phyloP scores from a whole-genome alignment of 2,329 filamentous ascomycete genomes.

The Trichoderma pleuroti region DNA sequence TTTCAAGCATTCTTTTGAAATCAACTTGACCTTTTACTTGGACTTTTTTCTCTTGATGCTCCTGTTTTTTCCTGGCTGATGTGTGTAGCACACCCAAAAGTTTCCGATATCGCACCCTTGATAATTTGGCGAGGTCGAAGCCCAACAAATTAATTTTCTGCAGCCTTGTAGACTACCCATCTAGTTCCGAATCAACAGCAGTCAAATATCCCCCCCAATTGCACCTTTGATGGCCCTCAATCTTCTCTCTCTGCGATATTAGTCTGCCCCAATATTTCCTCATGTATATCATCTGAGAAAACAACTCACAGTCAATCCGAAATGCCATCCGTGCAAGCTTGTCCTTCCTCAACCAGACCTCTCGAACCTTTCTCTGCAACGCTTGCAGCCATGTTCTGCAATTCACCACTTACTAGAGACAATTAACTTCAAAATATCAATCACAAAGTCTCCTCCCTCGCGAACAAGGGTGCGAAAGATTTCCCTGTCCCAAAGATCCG shows the following conservation, averaged over 20 bases:
- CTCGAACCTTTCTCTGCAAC: not conserved
- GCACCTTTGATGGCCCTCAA: not conserved
- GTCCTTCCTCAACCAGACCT: not conserved
- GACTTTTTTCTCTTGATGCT: not conserved
- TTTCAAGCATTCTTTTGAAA: not conserved
- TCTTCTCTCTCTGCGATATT: not conserved
- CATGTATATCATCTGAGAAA: not conserved
- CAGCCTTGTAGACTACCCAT: not conserved
- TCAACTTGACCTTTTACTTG: not conserved
- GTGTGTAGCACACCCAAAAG: not conserved
- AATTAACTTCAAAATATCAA: not conserved
- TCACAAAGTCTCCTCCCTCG: slow-evolving; percentile 12
- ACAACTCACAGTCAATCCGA: not conserved
- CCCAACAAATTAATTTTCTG: not conserved
- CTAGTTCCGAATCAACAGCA: not conserved
- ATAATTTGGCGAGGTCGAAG: not conserved
- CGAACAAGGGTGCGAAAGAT: not conserved
- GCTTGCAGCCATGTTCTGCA: not conserved
- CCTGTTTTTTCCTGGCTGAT: not conserved
- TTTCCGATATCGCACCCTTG: not conserved
- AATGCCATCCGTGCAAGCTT: not conserved
- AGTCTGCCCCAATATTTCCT: not conserved
- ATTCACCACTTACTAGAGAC: not conserved
- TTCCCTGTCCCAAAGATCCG: not conserved
- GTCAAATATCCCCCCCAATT: not conserved